Base-by-base conservation (phyloP, 441 rosid species). In the Adansonia grandidieri region DNA sequence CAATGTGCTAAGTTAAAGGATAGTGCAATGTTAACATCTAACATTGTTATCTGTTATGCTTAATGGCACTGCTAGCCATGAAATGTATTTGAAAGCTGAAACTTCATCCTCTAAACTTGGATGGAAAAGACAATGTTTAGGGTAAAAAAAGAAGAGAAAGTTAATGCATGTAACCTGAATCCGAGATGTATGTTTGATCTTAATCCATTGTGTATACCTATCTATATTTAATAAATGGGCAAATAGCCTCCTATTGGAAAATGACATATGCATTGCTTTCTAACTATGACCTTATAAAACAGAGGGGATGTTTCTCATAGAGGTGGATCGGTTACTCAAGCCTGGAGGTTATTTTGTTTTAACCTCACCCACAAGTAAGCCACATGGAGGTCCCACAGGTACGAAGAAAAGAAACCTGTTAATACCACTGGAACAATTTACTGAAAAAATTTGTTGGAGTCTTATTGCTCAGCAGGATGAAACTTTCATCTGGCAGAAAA, bases 331-430 rank as follows among this genome's bases (percentile, higher is more conserved):
- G 56, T 81, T 93, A 68, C 91, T 96, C 62, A 94, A 83, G 87
- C 99, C 99, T 5, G 98, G 99, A 62, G 99, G 98, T 57, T 96
- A 91, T 82, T 93, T 96, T 87, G 97, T 91, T 79, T 88, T 93
- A 81, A 94, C 98, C 65, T 89, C 94, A 57, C 96, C 95, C 6
- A 78, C 89, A 17, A 90, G 84, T 80, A 91, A 87, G 82, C 84
- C 88, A 64, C 89, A 82, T 11, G 93, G 92, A 78, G 82, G 85
- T 71, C 87, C 85, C 48, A 62, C 72, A 5, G 85, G 78, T 57
- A 75, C 62, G 5, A 96, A 88, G 88, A 90, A 85, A 83, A 86
- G 89, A 67, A 85, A 84, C 81, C 81, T 84, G 76, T 77, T 85
- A 78, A 82, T 87, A 61, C 86, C 88, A 17, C 82, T 90, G 74